Conservation (phyloP, 1,139 yeast genomes). For the Nakaseomyces kungkrabaensis region DNA sequence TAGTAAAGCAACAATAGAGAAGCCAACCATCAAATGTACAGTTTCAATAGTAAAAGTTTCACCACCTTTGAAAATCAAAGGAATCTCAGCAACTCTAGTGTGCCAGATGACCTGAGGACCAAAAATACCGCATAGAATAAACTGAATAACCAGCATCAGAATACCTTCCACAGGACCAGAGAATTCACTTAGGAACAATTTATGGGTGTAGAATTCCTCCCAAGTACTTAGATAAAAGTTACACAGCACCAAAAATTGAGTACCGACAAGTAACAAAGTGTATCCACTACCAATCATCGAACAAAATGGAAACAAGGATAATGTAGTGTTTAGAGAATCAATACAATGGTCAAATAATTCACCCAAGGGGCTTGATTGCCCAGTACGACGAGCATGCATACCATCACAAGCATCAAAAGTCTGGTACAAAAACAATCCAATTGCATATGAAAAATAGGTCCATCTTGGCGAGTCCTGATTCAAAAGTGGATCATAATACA, state of each 20-base stretch:
- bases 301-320: conserved; percentile 63
- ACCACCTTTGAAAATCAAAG: conserved; percentile 6
- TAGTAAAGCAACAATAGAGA: conserved; percentile 39
- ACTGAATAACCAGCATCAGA: conserved; percentile 48
- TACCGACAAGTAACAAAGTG: conserved; percentile 47
- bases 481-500: conserved; percentile 66
- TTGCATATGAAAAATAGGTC: conserved; percentile 72
- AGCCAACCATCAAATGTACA: conserved; percentile 19
- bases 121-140: conserved; percentile 50
- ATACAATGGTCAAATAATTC: conserved; percentile 91
- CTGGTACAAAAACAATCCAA: conserved; percentile 82
- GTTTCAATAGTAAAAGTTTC: conserved; percentile 15
- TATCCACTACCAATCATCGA: conserved; percentile 68
- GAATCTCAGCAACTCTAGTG: conserved; percentile 9
- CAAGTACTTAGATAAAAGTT: conserved; percentile 88
- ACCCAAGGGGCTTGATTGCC: conserved; percentile 90
- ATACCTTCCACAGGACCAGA: conserved; percentile 97
- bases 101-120: conserved; percentile 66
- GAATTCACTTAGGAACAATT: conserved; percentile 63
- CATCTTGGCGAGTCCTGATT: conserved; percentile 58
- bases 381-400: conserved; percentile 82
- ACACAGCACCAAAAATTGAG: conserved; percentile 69
- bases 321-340: conserved; percentile 82
- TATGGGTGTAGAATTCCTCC: conserved; percentile 93
- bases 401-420: conserved; percentile 98